A percentile compares a stretch with the other conserved stretches of the same genome.
These are phyloP conservation scores for Starmerella vaccinii DNA, from an alignment of 805 yeast species.

Conservation along the genomic window DNA sequence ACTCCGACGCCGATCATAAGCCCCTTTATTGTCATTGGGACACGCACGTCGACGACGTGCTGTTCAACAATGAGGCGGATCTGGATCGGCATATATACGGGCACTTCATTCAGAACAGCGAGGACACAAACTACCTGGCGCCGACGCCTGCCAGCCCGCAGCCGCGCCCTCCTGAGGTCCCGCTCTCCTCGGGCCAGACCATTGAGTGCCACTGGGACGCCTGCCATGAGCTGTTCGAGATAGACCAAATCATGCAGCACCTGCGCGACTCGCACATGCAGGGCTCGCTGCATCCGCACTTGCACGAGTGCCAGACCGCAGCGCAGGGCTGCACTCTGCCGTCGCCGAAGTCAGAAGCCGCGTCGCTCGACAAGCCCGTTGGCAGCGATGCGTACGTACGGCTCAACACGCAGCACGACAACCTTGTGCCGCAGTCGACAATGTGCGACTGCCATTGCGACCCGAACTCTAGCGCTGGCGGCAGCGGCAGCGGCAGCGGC, in stretches of 20 bases:
- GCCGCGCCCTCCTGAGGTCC: constrained; percentile 3
- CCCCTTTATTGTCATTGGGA: constrained; percentile 32
- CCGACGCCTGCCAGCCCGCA: constrained; percentile 5
- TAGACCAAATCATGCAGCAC: constrained; percentile 26
- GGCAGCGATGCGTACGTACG: background rate
- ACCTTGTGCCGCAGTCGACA: background rate
- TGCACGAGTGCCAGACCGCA: constrained; percentile 10
- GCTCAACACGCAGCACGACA: background rate
- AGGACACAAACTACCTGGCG: background rate
- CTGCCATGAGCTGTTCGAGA: constrained; percentile 29
- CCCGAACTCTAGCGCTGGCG: background rate
- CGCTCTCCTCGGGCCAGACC: constrained; percentile 4
- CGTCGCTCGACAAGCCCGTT: background rate
- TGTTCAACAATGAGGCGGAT: constrained; percentile 26
- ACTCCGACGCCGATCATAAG: constrained; percentile 5
- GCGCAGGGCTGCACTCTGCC: background rate
- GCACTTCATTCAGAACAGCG: constrained; percentile 15
- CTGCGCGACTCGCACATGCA: constrained; percentile 23
- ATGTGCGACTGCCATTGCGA: background rate
- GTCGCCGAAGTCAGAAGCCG: constrained; percentile 2
- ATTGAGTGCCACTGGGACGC: constrained; percentile 35
- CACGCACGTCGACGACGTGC: constrained; percentile 28
- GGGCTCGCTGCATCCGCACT: constrained; percentile 27
- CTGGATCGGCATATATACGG: constrained; percentile 27
- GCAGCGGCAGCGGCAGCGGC: background rate